A percentile compares a stretch with the other conserved stretches of the same genome.
Evolutionary conservation across 371 early-diverging fungal species (phyloP).

Genomic region (Mortierella sp.): DNA sequence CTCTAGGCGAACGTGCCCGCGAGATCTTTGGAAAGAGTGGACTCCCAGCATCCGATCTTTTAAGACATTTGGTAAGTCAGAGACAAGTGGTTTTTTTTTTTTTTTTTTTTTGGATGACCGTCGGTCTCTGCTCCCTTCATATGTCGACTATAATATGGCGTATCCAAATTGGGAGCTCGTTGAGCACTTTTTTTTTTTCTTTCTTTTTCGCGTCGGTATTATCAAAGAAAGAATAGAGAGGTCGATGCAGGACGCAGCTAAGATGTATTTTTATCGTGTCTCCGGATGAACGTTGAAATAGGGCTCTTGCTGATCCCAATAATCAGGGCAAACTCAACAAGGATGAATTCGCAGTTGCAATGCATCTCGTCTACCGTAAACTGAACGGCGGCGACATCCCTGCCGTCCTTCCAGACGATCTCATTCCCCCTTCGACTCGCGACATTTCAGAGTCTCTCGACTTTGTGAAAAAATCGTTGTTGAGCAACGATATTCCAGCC

Average conservation of each 20-base stretch:
- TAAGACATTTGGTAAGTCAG: constrained; percentile 82
- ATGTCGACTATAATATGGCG: no score
- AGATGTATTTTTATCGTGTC: background rate
- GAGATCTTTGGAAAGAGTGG: constrained; percentile 92
- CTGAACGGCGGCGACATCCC: constrained; percentile 86
- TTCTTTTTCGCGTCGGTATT: background rate
- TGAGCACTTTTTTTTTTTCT: background rate
- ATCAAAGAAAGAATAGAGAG: background rate
- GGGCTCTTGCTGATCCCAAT: constrained; percentile 86
- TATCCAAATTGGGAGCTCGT: background rate
- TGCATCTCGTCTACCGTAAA: constrained; percentile 90
- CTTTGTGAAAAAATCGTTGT: constrained; percentile 63
- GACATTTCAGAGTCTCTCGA: constrained; percentile 68
- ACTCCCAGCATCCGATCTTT: constrained; percentile 77
- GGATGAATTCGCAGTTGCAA: constrained; percentile 94
- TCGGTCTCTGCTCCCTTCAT: no score
- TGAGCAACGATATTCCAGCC: constrained; percentile 58
- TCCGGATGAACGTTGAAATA: constrained; percentile 24
- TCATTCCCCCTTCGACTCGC: constrained; percentile 83
- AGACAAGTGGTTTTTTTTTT: constrained; percentile 6
- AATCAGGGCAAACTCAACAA: constrained; percentile 88
- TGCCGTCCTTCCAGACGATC: constrained; percentile 76
- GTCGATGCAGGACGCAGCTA: background rate
- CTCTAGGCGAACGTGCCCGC: constrained; percentile 75
- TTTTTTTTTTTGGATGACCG: background rate